Base-by-base conservation (phyloP, 495 filamentous ascomycete species). In the Immersiella caudata region DNA sequence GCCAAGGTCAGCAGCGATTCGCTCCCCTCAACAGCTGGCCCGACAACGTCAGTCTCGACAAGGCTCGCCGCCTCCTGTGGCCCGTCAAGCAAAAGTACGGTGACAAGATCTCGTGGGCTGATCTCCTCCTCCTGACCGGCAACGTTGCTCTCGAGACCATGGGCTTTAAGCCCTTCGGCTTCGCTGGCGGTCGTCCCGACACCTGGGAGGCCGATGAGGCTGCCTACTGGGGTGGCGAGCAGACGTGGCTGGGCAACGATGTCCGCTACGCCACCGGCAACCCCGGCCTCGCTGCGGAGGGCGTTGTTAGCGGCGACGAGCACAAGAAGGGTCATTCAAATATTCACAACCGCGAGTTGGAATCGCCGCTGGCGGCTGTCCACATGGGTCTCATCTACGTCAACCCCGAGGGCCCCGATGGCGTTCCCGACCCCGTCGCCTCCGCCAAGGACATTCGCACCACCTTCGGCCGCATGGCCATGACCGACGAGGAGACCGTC, bases 61-160 rank as follows among this genome's bases (percentile, higher is more conserved):
- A 92, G 84, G 89, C 88, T 40, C 89, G 89, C 61, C 89, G 89
- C 67, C 85, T 92, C 66, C 77, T 92, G 62, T 92, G 89, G 89
- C 89, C 89, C 71, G 86, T 92, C 79, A 92, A 92, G 82, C 88
- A 91, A 71, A 92, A 92, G 83, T 92, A 92, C 73, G 89, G 89
- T 75, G 84, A 86, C 84, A 91, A 90, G 83, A 89, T 92, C 75
- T 92, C 89, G 5, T 92, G 89, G 89, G 87, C 88, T 26, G 89
- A 92, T 72, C 76, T 92, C 69, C 66, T 89, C 40, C 81, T 92
- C 29, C 81, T 92, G 46, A 85, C 88, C 26, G 89, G 89, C 67
- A 92, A 92, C 73, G 89, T 91, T 7, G 88, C 89, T 24, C 84
- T 91, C 70, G 89, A 92, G 79, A 87, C 86, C 55, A 91, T 90